Conservation (phyloP, 306 rosid genomes). For the Mimosa pudica region DNA sequence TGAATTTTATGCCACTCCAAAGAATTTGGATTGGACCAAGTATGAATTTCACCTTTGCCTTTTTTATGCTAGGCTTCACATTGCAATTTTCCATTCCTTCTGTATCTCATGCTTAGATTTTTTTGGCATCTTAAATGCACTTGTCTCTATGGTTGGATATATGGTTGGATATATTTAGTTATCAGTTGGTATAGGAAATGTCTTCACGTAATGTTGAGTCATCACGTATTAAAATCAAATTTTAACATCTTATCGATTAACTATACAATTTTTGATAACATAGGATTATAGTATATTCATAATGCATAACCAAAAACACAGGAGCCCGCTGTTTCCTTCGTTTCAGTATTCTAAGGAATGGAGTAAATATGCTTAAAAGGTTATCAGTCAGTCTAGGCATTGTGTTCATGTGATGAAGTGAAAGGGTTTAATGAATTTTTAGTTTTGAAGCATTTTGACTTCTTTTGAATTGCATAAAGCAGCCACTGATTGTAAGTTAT, state of each 20-base stretch:
- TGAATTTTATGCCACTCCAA: conserved; percentile 91
- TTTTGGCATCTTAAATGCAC: not conserved
- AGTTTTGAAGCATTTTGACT: not conserved
- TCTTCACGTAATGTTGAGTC: not conserved
- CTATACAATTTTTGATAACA: not conserved
- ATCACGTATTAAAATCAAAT: not conserved
- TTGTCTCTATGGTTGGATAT: not conserved
- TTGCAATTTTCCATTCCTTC: not conserved
- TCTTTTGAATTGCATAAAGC: not conserved
- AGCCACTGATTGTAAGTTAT: not conserved
- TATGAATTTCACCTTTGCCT: conserved; percentile 37
- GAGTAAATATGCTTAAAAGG: not conserved
- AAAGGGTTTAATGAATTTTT: conserved; percentile 19
- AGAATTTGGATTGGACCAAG: conserved; percentile 85
- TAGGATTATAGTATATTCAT: not conserved
- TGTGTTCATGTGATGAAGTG: not conserved
- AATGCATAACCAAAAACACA: not conserved
- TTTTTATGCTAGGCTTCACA: not conserved
- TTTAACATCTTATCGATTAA: not conserved
- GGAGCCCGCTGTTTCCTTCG: not conserved
- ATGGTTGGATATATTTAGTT: not conserved
- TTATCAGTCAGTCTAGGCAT: no score
- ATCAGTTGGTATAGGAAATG: not conserved
- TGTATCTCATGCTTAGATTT: not conserved
- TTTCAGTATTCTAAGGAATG: not conserved